Evolutionary conservation across 2,329 filamentous ascomycete species (phyloP).

Genomic region (Curvularia sp.): DNA sequence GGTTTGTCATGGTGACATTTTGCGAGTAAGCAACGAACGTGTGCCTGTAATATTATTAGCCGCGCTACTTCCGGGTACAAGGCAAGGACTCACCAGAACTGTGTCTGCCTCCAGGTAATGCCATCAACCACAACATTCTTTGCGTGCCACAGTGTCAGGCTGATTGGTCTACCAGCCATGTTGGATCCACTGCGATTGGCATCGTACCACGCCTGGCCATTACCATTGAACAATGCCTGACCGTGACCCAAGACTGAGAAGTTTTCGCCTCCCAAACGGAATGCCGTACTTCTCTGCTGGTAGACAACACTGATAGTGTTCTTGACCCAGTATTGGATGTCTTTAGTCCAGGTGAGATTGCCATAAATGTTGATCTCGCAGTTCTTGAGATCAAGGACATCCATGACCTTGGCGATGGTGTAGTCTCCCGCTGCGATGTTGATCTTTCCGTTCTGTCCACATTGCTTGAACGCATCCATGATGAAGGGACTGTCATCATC

Average conservation of each 20-base stretch:
- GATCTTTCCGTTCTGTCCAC: conserved; percentile 38
- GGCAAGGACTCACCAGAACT: conserved; percentile 55
- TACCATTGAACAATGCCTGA: conserved; percentile 39
- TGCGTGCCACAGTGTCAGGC: conserved; percentile 56
- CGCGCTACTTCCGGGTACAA: no score
- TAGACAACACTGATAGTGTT: conserved; percentile 37
- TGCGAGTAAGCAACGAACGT: conserved; percentile 57
- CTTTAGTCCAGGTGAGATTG: conserved; percentile 37
- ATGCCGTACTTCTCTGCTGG: conserved; percentile 33
- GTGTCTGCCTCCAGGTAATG: conserved; percentile 53
- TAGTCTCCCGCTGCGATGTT: conserved; percentile 34
- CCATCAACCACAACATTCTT: conserved; percentile 58
- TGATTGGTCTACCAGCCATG: conserved; percentile 56
- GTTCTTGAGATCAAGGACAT: conserved; percentile 34
- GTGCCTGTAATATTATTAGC: conserved; percentile 37
- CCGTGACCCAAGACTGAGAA: conserved; percentile 35
- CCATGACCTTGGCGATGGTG: conserved; percentile 41
- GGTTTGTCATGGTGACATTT: conserved; percentile 61
- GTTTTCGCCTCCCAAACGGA: conserved; percentile 34
- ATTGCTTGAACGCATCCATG: conserved; percentile 41
- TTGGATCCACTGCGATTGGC: conserved; percentile 54
- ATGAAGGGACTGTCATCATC: conserved; percentile 35
- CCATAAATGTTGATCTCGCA: conserved; percentile 39
- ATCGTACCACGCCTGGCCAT: conserved; percentile 48
- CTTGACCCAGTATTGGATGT: conserved; percentile 37